phyloP scores from a whole-genome alignment of 352 stramenopile genomes.

The Plasmopara muralis region DNA sequence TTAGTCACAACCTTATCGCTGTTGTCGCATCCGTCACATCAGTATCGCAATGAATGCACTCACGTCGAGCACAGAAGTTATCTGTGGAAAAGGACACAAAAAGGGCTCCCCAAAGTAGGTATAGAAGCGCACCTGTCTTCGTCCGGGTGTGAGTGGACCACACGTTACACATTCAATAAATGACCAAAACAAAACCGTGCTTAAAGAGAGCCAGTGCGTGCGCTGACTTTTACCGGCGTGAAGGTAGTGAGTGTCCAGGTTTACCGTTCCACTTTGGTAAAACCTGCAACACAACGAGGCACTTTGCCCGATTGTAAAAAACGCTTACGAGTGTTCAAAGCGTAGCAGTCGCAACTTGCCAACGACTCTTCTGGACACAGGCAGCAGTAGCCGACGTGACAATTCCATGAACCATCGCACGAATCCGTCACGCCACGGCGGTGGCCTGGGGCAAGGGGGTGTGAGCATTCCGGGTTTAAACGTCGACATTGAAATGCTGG shows the following conservation, averaged over 20 bases:
- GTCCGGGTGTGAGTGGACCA: too few species aligned
- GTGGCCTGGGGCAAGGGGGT: slow-evolving; percentile 11
- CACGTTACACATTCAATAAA: too few species aligned
- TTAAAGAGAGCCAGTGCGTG: not conserved
- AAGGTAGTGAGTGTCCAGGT: not conserved
- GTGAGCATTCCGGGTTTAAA: slow-evolving; percentile 45
- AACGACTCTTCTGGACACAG: too few species aligned
- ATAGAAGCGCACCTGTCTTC: too few species aligned
- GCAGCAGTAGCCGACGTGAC: too few species aligned
- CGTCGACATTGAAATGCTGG: slow-evolving; percentile 79
- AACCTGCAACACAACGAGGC: not conserved
- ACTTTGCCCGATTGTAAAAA: not conserved
- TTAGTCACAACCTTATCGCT: too few species aligned
- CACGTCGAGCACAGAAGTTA: too few species aligned
- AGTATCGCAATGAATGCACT: too few species aligned
- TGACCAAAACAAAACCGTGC: not conserved
- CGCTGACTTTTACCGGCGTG: not conserved
- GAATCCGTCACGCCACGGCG: slow-evolving; percentile 15
- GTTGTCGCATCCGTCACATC: too few species aligned
- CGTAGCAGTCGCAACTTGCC: not conserved
- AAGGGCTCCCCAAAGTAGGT: too few species aligned
- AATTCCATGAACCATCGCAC: slow-evolving; percentile 28
- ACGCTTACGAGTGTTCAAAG: not conserved
- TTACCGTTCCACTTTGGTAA: not conserved
- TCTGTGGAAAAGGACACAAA: too few species aligned